phyloP scores from a whole-genome alignment of 2,329 filamentous ascomycete genomes.

The Trichoderma hamatum region DNA sequence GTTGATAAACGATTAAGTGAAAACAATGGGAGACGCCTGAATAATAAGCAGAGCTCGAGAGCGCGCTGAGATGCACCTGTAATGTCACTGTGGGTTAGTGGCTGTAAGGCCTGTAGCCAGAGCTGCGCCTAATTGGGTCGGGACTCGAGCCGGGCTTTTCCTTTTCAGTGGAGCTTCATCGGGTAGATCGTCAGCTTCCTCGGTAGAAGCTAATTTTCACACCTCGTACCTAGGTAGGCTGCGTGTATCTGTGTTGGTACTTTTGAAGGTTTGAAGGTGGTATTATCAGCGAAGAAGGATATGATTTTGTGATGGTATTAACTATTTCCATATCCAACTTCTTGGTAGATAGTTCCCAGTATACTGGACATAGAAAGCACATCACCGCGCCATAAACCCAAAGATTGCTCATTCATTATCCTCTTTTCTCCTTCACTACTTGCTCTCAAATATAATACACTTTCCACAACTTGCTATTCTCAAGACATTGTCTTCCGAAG shows the following conservation, averaged over 20 bases:
- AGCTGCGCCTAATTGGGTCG: background rate
- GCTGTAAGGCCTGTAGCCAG: background rate
- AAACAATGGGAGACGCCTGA: background rate
- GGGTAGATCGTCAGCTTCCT: conserved; percentile 14
- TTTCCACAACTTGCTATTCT: background rate
- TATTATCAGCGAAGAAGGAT: background rate
- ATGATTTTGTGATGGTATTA: background rate
- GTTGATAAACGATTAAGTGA: background rate
- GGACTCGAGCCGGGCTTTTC: background rate
- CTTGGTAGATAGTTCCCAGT: background rate
- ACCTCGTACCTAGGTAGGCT: background rate
- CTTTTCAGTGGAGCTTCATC: background rate
- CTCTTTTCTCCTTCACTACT: background rate
- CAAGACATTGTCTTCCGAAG: background rate
- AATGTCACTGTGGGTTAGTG: background rate
- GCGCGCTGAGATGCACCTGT: background rate
- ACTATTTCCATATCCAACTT: background rate
- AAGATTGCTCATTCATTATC: background rate
- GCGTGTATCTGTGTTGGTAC: background rate
- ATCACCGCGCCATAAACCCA: background rate
- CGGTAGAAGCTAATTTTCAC: background rate
- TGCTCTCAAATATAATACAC: background rate
- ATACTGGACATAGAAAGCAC: background rate
- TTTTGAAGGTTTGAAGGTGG: background rate
- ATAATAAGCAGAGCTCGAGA: background rate